Percentiles rank a stretch among this genome's conserved stretches.
These are phyloP conservation scores for Termitomyces eurrhizus DNA, from an alignment of 768 basidiomycete genomes.

Conservation along the genomic window DNA sequence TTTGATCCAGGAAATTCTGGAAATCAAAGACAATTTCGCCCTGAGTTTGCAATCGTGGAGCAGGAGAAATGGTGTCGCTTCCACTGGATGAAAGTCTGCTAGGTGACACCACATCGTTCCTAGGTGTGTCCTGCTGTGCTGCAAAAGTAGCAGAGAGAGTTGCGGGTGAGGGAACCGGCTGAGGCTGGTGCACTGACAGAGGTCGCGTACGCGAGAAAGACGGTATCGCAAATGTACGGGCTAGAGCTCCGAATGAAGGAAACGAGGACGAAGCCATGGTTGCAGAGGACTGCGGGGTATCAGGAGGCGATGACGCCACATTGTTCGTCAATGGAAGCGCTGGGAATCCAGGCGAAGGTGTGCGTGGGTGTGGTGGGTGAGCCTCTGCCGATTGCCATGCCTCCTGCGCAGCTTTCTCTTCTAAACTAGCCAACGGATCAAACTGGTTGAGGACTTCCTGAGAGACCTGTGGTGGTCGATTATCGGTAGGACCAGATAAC, in stretches of 20 bases:
- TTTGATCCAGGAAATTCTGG: slow-evolving; percentile 91
- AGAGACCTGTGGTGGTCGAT: slow-evolving; percentile 22
- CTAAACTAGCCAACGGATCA: slow-evolving; percentile 58
- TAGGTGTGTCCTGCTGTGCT: slow-evolving; percentile 37
- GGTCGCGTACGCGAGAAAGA: slow-evolving; percentile 48
- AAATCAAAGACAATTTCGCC: slow-evolving; percentile 76
- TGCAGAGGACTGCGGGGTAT: slow-evolving; percentile 23
- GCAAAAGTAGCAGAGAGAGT: slow-evolving; percentile 52
- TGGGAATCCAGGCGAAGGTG: slow-evolving; percentile 33
- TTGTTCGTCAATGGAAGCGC: slow-evolving; percentile 33
- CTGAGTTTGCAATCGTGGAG: slow-evolving; percentile 18
- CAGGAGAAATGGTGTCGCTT: slow-evolving; percentile 25
- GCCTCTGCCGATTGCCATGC: slow-evolving; percentile 64
- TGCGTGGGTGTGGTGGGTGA: slow-evolving; percentile 53
- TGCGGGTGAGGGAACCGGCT: slow-evolving; percentile 51
- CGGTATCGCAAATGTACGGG: slow-evolving; percentile 59
- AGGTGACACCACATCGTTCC: slow-evolving; percentile 10
- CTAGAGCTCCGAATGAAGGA: slow-evolving; percentile 62
- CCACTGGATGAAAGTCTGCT: slow-evolving; percentile 23
- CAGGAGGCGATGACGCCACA: slow-evolving; percentile 22
- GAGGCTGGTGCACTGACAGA: slow-evolving; percentile 56
- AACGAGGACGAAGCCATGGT: slow-evolving; percentile 42
- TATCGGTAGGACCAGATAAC: slow-evolving; percentile 15
- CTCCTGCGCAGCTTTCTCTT: slow-evolving; percentile 55
- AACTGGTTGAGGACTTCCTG: slow-evolving; percentile 56